Base-by-base conservation (phyloP, 306 rosid species). In the Corylus americana region DNA sequence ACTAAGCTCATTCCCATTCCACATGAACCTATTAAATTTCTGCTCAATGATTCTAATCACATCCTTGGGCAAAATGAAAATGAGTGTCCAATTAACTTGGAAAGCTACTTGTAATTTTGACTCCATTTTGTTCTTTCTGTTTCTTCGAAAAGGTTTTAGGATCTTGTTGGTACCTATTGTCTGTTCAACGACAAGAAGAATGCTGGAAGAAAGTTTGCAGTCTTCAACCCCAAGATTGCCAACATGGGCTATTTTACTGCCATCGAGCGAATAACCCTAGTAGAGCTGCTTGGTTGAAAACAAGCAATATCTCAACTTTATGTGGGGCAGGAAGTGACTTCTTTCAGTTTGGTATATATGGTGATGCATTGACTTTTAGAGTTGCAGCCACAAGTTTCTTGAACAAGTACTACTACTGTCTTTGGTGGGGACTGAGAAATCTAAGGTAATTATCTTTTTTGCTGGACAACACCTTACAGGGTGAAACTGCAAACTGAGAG, bases 171-270 rank as follows among this genome's bases (percentile, higher is more conserved):
- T 89, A 89, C 44, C 78, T 87, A 50, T 68, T 87, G 55, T 79
- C 93, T 17, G 81, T 86, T 25, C 90, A 78, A 81, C 44, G 92
- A 27, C 91, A 89, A 51, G 85, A 85, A 18, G 91, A 85, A 76
- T 91, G 95, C 61, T 91, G 95, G 95, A 87, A 79, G 80, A 87
- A 81, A 53, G 92, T 76, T 31, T 91, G 95, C 47, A 48, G 27
- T 31, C 71, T 84, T 61, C 68, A 87, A 54, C 37, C 31, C 2
- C 81, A 83, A 22, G 4, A 49, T 0, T 89, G 93, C 72, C 85
- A 70, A 55, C 79, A 87, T 77, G 39, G 75, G 74, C 87, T 81
- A 75, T 82, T 87, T 51, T 87, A 87, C 5, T 87, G 93, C 64
- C 59, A 27, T 31, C 82, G 78, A 50, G 63, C 73, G 20, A 70